These are phyloP conservation scores for Hymenoscyphus infarciens DNA, from an alignment of 2,329 filamentous ascomycete genomes.

Conservation along the genomic window DNA sequence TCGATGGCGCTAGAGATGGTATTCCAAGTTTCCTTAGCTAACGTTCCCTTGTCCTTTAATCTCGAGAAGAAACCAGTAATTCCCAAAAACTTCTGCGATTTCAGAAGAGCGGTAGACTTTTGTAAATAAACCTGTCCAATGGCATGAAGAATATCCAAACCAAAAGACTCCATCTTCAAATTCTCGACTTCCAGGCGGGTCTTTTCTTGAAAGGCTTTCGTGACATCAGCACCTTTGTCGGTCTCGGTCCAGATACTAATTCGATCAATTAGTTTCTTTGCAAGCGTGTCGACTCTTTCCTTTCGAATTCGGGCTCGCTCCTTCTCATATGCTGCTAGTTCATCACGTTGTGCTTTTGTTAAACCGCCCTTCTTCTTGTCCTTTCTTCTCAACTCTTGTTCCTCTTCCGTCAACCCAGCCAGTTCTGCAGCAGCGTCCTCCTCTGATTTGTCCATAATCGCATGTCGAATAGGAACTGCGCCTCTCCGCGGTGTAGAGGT, in stretches of 20 bases:
- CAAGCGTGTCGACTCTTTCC: slow-evolving; percentile 82
- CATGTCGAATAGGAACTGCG: slow-evolving; percentile 71
- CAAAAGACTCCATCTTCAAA: slow-evolving; percentile 98
- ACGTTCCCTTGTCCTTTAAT: slow-evolving; percentile 91
- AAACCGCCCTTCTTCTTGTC: slow-evolving; percentile 87
- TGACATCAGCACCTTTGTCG: slow-evolving; percentile 82
- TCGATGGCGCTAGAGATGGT: slow-evolving; percentile 96
- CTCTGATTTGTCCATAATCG: slow-evolving; percentile 84
- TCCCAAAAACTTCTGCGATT: slow-evolving; percentile 94
- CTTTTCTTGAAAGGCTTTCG: slow-evolving; percentile 87
- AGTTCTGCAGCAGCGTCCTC: slow-evolving; percentile 66
- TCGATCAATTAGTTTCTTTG: slow-evolving; percentile 81
- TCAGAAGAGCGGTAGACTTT: slow-evolving; percentile 83
- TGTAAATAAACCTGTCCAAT: slow-evolving; percentile 87
- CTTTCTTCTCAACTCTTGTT: slow-evolving; percentile 73
- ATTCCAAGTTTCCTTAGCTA: slow-evolving; percentile 98
- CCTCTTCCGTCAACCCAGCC: slow-evolving; percentile 64
- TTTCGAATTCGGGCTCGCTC: slow-evolving; percentile 81
- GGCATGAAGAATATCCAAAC: slow-evolving; percentile 91
- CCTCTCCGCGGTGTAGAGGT: slow-evolving; percentile 41
- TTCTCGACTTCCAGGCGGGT: slow-evolving; percentile 94
- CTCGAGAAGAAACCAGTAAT: slow-evolving; percentile 92
- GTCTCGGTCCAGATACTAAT: slow-evolving; percentile 97
- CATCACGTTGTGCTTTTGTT: slow-evolving; percentile 88
- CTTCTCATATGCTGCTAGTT: slow-evolving; percentile 81